Evolutionary conservation across 1,284 basidiomycete genomes (phyloP).

Genomic region (Pseudozyma thailandica): DNA sequence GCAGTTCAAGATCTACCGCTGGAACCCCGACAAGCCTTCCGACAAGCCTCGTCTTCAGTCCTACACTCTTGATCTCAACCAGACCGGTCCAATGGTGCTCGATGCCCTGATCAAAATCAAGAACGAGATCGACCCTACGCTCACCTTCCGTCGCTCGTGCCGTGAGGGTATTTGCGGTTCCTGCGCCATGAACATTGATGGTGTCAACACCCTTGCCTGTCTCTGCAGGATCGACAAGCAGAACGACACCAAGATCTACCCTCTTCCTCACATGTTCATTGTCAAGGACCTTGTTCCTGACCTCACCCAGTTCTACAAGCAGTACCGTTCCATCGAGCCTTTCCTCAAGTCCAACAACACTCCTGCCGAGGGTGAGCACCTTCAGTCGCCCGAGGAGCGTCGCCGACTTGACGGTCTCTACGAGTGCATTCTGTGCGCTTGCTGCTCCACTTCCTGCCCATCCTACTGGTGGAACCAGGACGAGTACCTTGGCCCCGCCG

Average conservation of each 20-base stretch:
- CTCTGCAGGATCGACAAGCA: constrained; percentile 91
- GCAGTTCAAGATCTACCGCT: constrained; percentile 68
- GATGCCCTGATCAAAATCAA: constrained; percentile 96
- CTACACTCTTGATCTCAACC: constrained; percentile 91
- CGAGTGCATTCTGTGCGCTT: constrained; percentile 73
- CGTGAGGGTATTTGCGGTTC: constrained; percentile 98
- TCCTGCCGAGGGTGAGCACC: constrained; percentile 76
- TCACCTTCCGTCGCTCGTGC: constrained; percentile 96
- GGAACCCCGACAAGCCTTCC: constrained; percentile 90
- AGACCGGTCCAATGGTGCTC: constrained; percentile 95
- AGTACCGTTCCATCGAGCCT: constrained; percentile 96
- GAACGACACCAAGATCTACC: constrained; percentile 86
- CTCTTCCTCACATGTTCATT: constrained; percentile 98
- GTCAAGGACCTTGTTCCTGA: constrained; percentile 96
- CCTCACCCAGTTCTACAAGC: constrained; percentile 94
- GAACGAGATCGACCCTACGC: constrained; percentile 94
- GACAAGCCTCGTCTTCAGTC: constrained; percentile 91
- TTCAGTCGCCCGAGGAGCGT: constrained; percentile 90
- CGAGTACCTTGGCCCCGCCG: constrained; percentile 95
- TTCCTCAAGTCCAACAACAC: constrained; percentile 65
- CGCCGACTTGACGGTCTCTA: constrained; percentile 97
- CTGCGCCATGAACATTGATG: constrained; percentile 99
- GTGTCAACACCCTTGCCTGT: constrained; percentile 93
- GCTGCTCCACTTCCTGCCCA: constrained; percentile 91
- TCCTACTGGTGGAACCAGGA: constrained; percentile 99